Base-by-base conservation (phyloP, 2,329 filamentous ascomycete species). In the Acephala macrosclerotiorum region DNA sequence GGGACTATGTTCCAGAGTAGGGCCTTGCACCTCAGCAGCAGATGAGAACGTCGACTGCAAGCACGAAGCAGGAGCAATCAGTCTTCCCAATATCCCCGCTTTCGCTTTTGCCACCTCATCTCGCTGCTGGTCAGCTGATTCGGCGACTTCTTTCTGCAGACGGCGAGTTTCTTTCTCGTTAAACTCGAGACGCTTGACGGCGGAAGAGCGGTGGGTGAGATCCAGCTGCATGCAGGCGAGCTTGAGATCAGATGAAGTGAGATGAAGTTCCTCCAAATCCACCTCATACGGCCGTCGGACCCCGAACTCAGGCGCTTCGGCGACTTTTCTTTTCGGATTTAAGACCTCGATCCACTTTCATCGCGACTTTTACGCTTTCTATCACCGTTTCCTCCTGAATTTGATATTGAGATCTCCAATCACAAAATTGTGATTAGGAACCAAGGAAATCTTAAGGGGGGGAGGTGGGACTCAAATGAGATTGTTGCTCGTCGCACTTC, bases 401-500 rank as follows among this genome's bases (percentile, higher is more conserved):
- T 42, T n/a, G 12, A 18, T 18, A n/a, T n/a, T 16, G 18, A 42
- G 12, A 42, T 42, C 40, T 42, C 40, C 40, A 42, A 42, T 42
- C 16, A n/a, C 40, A 18, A 42, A 42, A 16, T 42, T 18, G 16
- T 7, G 45, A 49, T 22, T 22, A 6, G 20, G 45, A 12, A 49
- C 14, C n/a, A 49, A 12, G 1, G 18, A 49, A 4, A 26, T 8
- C 7, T 25, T 22, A 3, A n/a, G 20, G 45, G 25, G 20, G 20
- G 4, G n/a, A 22, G 25, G 11, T 49, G n/a, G 14, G 40, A 42
- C 40, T 18, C 16, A 42, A 42, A 16, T 42, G 16, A 25, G 20
- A 49, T 26, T 49, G 45, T 49, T 49, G 45, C 45, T 25, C 45
- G 45, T 49, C 45, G 45, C 45, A 49, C 40, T 25, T 49, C 45